Conservation (phyloP, 208 protist genomes). For the Trichomonas gallinae region DNA sequence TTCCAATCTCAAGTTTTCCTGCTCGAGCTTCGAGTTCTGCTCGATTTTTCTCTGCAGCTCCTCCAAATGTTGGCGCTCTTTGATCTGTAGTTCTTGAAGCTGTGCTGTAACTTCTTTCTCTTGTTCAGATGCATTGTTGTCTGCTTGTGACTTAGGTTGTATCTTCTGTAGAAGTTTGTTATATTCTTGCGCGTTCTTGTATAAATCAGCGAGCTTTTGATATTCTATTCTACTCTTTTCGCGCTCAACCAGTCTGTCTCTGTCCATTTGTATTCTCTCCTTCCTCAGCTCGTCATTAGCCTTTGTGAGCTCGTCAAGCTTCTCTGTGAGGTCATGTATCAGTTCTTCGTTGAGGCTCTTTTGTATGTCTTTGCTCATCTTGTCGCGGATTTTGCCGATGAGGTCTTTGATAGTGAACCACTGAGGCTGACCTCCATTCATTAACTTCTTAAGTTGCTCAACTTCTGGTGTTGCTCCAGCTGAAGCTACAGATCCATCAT, state of each 20-base stretch:
- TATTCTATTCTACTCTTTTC: neutral
- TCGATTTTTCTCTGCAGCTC: neutral
- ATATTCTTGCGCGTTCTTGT: neutral
- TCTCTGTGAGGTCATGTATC: neutral
- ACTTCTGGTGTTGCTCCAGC: neutral
- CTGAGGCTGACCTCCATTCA: neutral
- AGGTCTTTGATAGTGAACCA: neutral
- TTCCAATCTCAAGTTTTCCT: neutral
- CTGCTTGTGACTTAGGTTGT: neutral
- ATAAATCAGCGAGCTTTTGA: neutral
- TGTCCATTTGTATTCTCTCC: neutral
- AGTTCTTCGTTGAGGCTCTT: neutral
- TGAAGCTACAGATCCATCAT: neutral
- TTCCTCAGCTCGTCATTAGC: neutral
- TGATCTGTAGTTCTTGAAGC: neutral
- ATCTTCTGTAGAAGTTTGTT: neutral
- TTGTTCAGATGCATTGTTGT: neutral
- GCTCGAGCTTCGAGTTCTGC: neutral
- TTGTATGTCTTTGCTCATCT: neutral
- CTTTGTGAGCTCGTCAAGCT: neutral
- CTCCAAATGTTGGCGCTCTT: neutral
- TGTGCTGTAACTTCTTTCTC: neutral
- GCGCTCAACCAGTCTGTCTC: neutral
- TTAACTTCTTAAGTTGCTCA: neutral
- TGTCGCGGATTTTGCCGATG: neutral